Evolutionary conservation across 805 yeast genomes (phyloP), one percentile per base, ranked within the genome.

Genomic region (Yamadazyma paraphyllophila): DNA sequence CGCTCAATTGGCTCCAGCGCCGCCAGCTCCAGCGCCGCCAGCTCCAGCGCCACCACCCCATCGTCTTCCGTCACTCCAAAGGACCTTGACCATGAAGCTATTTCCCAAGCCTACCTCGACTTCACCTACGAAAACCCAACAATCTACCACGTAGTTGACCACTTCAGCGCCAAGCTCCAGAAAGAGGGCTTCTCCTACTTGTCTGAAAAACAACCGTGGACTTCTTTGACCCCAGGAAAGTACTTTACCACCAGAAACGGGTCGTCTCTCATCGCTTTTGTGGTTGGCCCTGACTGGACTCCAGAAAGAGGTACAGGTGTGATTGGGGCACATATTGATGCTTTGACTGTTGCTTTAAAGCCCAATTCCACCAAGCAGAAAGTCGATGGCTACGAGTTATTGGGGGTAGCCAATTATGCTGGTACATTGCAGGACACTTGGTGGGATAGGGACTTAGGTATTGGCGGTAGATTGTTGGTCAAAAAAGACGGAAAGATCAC

Each of bases 361-460:
- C 54, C 52, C 25, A 48, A 45, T 9, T 58, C 66, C 8, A 44
- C 47, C 11, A 59, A 62, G 29, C 16, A 43, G 2, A 44, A 48
- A 24, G 58, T 56, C 3, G 59, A 59, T 32, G 73, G 73, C 4
- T 71, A 67, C 49, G 64, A 66, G 14, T 43, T 62, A 15, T 55
- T 71, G 27, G 74, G 74, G 1, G 74, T 70, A 11, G 73, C 74
- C 7, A 65, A 67, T 6, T 71, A 71, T 46, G 66, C 73, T 1
- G 73, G 74, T 2, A 53, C 65, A 1, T 54, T 68, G 27, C 60
- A 57, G 31, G 55, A 59, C 29, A 43, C 63, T 4, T 70, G 76
- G 75, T 58, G 67, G 47, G 71, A 69, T 49, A 54, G 77, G 43
- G 77, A 71, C 47, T 62, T 71, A 50, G 75, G 74, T 2, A 50